A percentile compares a stretch with the other conserved stretches of the same genome.
phyloP scores from a whole-genome alignment of 106 monocot genomes.

The Apostasia ramifera region DNA sequence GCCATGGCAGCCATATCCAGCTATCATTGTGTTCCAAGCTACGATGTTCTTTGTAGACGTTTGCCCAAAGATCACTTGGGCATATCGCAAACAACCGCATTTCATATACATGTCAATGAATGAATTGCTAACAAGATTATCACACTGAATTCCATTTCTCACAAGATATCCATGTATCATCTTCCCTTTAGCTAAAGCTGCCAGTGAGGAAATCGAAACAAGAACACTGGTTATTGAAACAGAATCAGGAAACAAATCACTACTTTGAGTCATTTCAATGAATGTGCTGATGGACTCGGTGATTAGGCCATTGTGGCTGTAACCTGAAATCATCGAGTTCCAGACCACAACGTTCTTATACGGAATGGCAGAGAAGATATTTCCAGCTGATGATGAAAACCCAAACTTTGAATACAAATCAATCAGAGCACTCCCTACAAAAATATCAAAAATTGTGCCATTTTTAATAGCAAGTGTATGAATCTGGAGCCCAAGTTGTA shows the following conservation, averaged over 20 bases:
- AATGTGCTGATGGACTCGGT: no score
- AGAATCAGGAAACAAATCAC: no score
- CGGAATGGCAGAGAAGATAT: constrained; percentile 8
- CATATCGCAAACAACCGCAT: constrained; percentile 39
- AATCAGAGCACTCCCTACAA: constrained; percentile 32
- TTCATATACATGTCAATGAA: constrained; percentile 73
- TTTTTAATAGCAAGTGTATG: constrained; percentile 31
- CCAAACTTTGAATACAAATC: constrained; percentile 42
- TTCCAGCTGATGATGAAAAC: constrained; percentile 11
- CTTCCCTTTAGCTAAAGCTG: constrained; percentile 33
- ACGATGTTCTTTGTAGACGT: constrained; percentile 21
- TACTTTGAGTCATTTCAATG: no score
- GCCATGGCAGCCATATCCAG: constrained; percentile 43
- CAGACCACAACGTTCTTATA: no score
- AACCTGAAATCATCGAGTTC: constrained; percentile 31
- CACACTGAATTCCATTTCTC: constrained; percentile 29
- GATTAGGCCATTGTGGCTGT: no score
- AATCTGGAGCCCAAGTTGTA: constrained; percentile 23
- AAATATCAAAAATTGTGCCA: constrained; percentile 17
- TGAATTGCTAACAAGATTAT: constrained; percentile 28
- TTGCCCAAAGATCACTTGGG: constrained; percentile 22
- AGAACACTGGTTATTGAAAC: no score
- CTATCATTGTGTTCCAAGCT: constrained; percentile 25
- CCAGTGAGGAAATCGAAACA: not conserved
- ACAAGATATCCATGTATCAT: constrained; percentile 49